Evolutionary conservation across 768 basidiomycete genomes (phyloP).

Genomic region (Pulveroboletus sp.): DNA sequence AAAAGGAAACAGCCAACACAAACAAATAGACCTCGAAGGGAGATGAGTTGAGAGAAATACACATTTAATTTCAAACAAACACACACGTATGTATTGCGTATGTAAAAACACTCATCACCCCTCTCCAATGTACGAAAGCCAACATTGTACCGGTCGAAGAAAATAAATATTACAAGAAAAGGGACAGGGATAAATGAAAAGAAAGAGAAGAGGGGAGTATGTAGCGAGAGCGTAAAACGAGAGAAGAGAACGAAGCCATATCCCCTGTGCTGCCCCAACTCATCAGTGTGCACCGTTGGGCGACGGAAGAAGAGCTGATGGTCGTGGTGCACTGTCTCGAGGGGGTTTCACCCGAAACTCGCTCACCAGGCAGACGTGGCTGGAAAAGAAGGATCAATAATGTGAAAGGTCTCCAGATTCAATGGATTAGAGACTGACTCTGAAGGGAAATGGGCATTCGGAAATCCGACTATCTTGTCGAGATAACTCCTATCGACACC

Average conservation of each 20-base stretch:
- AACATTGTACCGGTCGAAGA: constrained; percentile 26
- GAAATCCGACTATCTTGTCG: constrained; percentile 92
- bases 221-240: neutral
- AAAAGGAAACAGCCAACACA: neutral
- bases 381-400: constrained; percentile 27
- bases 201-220: constrained; percentile 4
- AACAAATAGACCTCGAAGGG: neutral
- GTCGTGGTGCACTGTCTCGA: constrained; percentile 39
- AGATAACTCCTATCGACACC: constrained; percentile 83
- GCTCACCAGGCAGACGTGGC: constrained; percentile 66
- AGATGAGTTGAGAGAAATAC: constrained; percentile 4
- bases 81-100: constrained; percentile 18
- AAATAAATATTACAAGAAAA: constrained; percentile 22
- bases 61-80: constrained; percentile 15
- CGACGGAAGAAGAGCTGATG: constrained; percentile 37
- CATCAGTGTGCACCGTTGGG: constrained; percentile 33
- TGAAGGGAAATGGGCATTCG: constrained; percentile 93
- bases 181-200: constrained; percentile 23
- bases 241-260: neutral
- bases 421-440: constrained; percentile 61
- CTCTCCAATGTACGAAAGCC: constrained; percentile 20
- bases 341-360: constrained; percentile 81
- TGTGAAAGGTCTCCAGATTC: neutral
- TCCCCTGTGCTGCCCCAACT: constrained; percentile 3
- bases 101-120: constrained; percentile 14